Conservation (phyloP, 169 alveolate species). For the Theileria orientalis region DNA sequence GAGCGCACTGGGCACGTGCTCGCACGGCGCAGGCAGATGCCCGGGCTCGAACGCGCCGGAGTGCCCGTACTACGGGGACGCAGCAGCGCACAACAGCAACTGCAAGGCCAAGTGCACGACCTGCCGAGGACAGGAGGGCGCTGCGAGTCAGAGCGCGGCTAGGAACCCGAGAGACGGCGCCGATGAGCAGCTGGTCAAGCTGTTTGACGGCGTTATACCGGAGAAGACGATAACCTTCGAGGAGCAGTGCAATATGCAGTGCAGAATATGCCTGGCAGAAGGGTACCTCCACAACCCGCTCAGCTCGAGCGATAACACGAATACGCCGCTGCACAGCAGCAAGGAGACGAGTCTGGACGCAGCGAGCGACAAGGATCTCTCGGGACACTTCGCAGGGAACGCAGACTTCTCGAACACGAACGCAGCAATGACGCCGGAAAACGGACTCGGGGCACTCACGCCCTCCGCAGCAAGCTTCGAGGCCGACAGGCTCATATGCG, state of each 20-base stretch:
- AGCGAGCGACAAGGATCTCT: too few species aligned
- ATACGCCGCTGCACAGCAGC: slow-evolving; percentile 3
- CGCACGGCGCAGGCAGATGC: slow-evolving; percentile 42
- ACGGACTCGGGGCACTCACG: background rate
- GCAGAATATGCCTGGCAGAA: slow-evolving; percentile 91
- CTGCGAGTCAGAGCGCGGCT: too few species aligned
- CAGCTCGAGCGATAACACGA: slow-evolving; percentile 1
- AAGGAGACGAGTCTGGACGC: slow-evolving; percentile 23
- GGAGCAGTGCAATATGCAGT: slow-evolving; percentile 70
- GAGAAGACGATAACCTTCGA: slow-evolving; percentile 27
- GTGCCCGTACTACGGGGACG: slow-evolving; percentile 39
- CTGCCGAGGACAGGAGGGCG: too few species aligned
- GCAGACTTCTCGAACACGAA: background rate
- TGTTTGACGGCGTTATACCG: slow-evolving; percentile 37
- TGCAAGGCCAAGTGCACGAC: background rate
- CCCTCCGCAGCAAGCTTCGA: slow-evolving; percentile 12
- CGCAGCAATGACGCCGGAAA: background rate
- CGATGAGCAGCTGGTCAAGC: slow-evolving; percentile 1
- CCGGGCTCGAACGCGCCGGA: slow-evolving; percentile 37
- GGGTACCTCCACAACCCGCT: slow-evolving; percentile 77
- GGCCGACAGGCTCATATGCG: slow-evolving; percentile 82
- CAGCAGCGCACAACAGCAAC: slow-evolving; percentile 20
- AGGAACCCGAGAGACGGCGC: slow-evolving; percentile 1
- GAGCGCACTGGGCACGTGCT: slow-evolving; percentile 32
- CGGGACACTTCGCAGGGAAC: background rate